Evolutionary conservation across 257 asterid species (phyloP), one percentile per base, ranked within the genome.

Genomic region (Sherardia arvensis): DNA sequence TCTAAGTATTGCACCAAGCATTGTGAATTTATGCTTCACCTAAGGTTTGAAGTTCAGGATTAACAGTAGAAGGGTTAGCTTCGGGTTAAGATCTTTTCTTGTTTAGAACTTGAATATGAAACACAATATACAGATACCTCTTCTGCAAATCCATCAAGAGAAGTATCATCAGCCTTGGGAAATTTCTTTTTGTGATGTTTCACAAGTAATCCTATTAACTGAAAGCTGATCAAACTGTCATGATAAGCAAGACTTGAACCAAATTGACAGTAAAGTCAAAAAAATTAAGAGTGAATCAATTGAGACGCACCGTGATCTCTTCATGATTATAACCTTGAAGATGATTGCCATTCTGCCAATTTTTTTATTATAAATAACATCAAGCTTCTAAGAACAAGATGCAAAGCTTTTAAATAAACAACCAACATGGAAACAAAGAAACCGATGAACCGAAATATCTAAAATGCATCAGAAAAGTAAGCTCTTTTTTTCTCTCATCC

Each of bases 171-270:
- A n/a, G 66, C 25, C 73, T 77, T 85, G 26, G 91, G 91, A 36
- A 81, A 62, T 71, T 87, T 87, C 78, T 84, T 87, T 66, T 85
- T 73, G 57, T 89, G 97, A 77, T 84, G 79, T 72, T 87, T 77
- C 77, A 76, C 94, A 2, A 87, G 95, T 79, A 81, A 61, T 72
- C 87, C 95, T 47, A 85, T 78, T 58, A 86, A 71, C 96, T 88
- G 90, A 77, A 83, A 74, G 65, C 60, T 54, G 56, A 58, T 69
- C n/a, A 54, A 68, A 65, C 23, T 48, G 68, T 67, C 48, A 64
- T 73, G 61, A 68, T 64, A 49, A 69, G 54, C 28, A 59, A 53
- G 64, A 23, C 47, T 51, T 45, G 51, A 34, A 59, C 47, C 33
- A 30, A 30, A 30, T 5, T 2, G 33, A 30, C 33, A 30, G 5